These are phyloP conservation scores for Cladophialophora immunda DNA, from an alignment of 2,329 filamentous ascomycete species.

Conservation along the genomic window DNA sequence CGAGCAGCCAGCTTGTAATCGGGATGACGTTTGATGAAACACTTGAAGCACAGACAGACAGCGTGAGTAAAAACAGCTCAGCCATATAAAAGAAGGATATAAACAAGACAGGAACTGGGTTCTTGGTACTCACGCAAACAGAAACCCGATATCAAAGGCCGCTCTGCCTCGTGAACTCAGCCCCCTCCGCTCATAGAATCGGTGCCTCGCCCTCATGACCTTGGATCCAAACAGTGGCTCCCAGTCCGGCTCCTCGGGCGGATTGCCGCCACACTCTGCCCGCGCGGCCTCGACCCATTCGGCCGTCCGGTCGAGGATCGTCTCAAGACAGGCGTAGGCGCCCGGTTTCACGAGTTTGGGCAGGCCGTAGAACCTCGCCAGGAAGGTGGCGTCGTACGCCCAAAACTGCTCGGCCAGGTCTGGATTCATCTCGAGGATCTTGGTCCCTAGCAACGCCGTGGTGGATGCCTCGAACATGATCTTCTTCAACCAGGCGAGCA, in stretches of 20 bases:
- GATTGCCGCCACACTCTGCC: conserved; percentile 1
- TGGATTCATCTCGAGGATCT: conserved; percentile 54
- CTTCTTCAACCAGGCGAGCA: no score
- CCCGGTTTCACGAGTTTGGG: conserved; percentile 30
- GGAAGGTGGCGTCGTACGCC: conserved; percentile 43
- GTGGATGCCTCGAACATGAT: conserved; percentile 15
- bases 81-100: no score
- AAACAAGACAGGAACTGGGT: no score
- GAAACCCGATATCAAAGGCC: background rate
- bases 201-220: no score
- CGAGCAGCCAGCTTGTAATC: no score
- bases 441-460: conserved; percentile 50
- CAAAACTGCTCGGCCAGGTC: conserved; percentile 52
- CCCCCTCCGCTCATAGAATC: background rate
- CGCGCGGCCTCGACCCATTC: conserved; percentile 14
- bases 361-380: conserved; percentile 37
- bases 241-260: conserved; percentile 26
- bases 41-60: no score
- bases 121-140: no score
- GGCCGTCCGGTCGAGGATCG: conserved; percentile 15
- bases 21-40: no score
- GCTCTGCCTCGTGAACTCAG: background rate
- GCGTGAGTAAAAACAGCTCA: no score
- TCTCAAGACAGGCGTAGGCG: conserved; percentile 18
- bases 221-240: conserved; percentile 12